phyloP scores from a whole-genome alignment of 768 basidiomycete species.

The Lanmaoa rubissima region DNA sequence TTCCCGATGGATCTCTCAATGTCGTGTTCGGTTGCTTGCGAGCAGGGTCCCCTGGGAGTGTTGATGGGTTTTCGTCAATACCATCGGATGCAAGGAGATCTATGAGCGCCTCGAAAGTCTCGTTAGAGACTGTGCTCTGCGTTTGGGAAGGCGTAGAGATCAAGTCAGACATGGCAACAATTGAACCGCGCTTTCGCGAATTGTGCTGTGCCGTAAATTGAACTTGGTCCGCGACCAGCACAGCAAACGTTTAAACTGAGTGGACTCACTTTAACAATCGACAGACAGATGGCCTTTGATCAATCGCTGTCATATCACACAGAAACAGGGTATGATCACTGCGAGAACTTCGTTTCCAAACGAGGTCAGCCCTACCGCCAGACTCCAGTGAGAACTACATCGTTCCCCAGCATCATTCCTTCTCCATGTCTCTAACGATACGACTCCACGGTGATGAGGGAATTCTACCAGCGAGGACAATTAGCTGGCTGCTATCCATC shows the following conservation, averaged over 20 bases:
- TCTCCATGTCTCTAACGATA: background rate
- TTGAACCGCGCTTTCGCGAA: background rate
- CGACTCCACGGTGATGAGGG: too few species aligned
- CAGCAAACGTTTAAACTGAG: background rate
- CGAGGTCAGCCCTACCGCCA: background rate
- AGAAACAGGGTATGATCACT: background rate
- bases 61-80: constrained; percentile 9
- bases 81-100: constrained; percentile 33
- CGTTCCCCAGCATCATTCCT: background rate
- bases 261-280: background rate
- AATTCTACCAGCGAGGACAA: background rate
- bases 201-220: background rate
- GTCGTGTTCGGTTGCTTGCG: constrained; percentile 2
- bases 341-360: background rate
- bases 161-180: constrained; percentile 19
- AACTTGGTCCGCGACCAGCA: background rate
- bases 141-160: constrained; percentile 25
- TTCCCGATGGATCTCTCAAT: constrained; percentile 30
- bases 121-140: constrained; percentile 15
- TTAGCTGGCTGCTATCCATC: background rate
- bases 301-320: background rate
- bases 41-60: background rate
- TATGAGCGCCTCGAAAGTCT: constrained; percentile 29
- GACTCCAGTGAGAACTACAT: too few species aligned
- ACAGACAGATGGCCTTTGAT: background rate